These are phyloP conservation scores for Amaranthus cruentus DNA, from an alignment of 148 eudicot species.

Conservation along the genomic window DNA sequence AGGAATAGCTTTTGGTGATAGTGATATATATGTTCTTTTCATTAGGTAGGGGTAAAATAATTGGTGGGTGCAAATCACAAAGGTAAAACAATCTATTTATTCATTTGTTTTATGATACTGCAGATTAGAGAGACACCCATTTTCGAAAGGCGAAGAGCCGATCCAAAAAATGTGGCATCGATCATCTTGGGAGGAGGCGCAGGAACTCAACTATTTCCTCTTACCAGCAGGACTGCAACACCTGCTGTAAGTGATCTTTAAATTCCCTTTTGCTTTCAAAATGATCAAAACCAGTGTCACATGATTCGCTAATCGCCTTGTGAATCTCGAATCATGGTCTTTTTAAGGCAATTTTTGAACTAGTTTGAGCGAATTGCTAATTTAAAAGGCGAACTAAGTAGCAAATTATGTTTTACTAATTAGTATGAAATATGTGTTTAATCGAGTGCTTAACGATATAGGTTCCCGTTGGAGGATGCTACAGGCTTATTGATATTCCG, in stretches of 20 bases:
- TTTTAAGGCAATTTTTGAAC: no score
- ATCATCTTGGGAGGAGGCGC: slow-evolving; percentile 92
- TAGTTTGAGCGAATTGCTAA: no score
- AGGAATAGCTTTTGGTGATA: no score
- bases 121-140: slow-evolving; percentile 46
- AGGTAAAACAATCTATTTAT: no score
- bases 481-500: slow-evolving; percentile 91
- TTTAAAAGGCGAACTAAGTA: no score
- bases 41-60: no score
- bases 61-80: no score
- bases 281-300: no score
- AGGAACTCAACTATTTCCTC: slow-evolving; percentile 84
- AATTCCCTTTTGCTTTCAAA: neutral
- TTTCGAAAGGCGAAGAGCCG: slow-evolving; percentile 46
- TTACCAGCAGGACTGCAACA: slow-evolving; percentile 80
- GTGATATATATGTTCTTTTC: no score
- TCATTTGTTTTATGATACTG: neutral
- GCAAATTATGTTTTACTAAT: neutral
- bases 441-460: slow-evolving; percentile 26
- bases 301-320: no score
- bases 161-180: slow-evolving; percentile 70
- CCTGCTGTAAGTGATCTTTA: slow-evolving; percentile 68
- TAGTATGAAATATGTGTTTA: neutral
- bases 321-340: no score
- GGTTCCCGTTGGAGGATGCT: slow-evolving; percentile 98